Evolutionary conservation across 768 basidiomycete species (phyloP).

Genomic region (Psilocybe sp.): DNA sequence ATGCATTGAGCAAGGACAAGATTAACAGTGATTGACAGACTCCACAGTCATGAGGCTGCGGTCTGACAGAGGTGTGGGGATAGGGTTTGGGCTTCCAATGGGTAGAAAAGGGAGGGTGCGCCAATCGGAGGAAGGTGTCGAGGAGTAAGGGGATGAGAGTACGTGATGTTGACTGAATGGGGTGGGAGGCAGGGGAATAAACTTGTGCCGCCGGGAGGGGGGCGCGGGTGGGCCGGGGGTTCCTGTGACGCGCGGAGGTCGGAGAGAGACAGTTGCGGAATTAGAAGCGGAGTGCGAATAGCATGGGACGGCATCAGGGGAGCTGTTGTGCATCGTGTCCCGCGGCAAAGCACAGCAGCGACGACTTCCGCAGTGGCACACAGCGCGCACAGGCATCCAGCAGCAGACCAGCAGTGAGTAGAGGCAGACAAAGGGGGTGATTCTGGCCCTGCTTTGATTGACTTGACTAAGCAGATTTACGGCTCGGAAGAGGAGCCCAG

Average conservation of each 20-base stretch:
- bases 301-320: slow-evolving; percentile 27
- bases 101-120: background rate
- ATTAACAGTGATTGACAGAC: slow-evolving; percentile 9
- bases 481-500: slow-evolving; percentile 30
- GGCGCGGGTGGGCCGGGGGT: slow-evolving; percentile 16
- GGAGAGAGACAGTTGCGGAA: slow-evolving; percentile 3
- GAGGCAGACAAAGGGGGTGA: background rate
- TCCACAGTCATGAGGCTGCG: slow-evolving; percentile 36
- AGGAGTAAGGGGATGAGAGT: too few relatives aligned
- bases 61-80: slow-evolving; percentile 12
- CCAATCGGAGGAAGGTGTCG: too few relatives aligned
- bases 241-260: slow-evolving; percentile 33
- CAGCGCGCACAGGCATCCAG: background rate
- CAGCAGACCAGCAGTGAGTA: background rate
- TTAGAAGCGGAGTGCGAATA: slow-evolving; percentile 33
- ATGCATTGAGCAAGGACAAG: background rate
- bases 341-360: slow-evolving; percentile 15
- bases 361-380: background rate
- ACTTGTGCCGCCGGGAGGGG: slow-evolving; percentile 1
- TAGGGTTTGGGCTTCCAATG: background rate
- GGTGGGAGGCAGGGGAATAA: background rate
- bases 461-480: slow-evolving; percentile 42
- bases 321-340: slow-evolving; percentile 10
- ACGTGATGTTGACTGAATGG: background rate
- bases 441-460: slow-evolving; percentile 16